Conservation (phyloP, 345 rosid species). For the Pistacia integerrima region DNA sequence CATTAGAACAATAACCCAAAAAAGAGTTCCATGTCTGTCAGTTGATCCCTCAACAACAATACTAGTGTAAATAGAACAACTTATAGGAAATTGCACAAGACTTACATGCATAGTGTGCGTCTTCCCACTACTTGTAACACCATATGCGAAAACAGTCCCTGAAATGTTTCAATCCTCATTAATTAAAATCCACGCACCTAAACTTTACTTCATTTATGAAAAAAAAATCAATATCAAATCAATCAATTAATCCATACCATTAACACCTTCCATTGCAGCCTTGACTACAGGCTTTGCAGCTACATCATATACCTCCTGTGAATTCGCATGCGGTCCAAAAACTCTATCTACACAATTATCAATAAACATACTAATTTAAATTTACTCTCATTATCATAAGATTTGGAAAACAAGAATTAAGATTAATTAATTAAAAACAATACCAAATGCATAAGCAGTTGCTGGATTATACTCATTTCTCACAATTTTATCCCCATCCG, state of each 20-base stretch:
- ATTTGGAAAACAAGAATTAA: background rate
- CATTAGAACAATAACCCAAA: background rate
- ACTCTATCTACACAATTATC: constrained; percentile 65
- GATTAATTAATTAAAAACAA: constrained; percentile 1
- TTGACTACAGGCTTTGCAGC: constrained; percentile 96
- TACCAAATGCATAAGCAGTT: constrained; percentile 93
- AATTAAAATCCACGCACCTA: background rate
- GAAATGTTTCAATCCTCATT: constrained; percentile 27
- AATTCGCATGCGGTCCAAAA: constrained; percentile 76
- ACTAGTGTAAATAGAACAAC: background rate
- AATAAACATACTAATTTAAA: background rate
- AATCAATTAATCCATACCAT: constrained; percentile 54
- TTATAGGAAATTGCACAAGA: background rate
- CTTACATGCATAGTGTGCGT: constrained; percentile 99
- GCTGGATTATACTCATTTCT: constrained; percentile 87
- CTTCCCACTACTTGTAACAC: constrained; percentile 99
- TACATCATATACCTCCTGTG: constrained; percentile 87
- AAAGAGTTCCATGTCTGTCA: background rate
- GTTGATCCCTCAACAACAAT: background rate
- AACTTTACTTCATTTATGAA: background rate
- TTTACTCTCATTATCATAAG: background rate
- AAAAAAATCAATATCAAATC: background rate
- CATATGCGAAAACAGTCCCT: constrained; percentile 99
- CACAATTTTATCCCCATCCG: constrained; percentile 93
- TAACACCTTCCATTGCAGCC: constrained; percentile 99